phyloP scores from a whole-genome alignment of 768 basidiomycete genomes.

The Auricularia auricula-judae region DNA sequence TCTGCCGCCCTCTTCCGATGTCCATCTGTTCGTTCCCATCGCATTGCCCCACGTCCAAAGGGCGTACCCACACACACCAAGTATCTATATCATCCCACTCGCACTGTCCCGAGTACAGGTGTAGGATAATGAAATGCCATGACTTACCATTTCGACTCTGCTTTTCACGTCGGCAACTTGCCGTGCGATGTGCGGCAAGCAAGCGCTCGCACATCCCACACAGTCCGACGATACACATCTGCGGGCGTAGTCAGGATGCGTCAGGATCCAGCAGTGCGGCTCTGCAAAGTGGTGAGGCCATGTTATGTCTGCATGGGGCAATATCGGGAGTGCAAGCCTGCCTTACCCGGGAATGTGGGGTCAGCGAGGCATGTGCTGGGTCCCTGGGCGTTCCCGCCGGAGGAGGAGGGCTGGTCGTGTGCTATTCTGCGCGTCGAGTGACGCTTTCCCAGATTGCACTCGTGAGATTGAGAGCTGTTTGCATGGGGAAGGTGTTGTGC shows the following conservation, averaged over 20 bases:
- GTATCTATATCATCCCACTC: background rate
- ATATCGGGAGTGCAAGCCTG: too few species aligned
- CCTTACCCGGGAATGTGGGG: too few species aligned
- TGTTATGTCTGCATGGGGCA: too few species aligned
- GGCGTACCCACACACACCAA: background rate
- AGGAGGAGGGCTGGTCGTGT: too few species aligned
- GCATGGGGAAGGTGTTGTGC: background rate
- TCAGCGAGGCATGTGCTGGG: too few species aligned
- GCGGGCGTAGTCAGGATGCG: too few species aligned
- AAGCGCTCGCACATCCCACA: too few species aligned
- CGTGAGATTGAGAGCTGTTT: background rate
- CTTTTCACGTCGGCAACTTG: background rate
- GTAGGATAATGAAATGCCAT: background rate
- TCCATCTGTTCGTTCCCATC: background rate
- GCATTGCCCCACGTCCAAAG: background rate
- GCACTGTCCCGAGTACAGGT: background rate
- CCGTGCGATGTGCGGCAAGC: background rate
- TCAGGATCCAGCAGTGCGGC: too few species aligned
- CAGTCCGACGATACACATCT: too few species aligned
- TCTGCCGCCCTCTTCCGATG: background rate
- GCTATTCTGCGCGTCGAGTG: background rate
- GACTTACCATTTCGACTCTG: background rate
- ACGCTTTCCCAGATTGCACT: background rate
- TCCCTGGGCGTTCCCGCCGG: too few species aligned
- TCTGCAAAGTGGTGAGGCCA: too few species aligned